These are phyloP conservation scores for Fusarium azukiicola DNA, from an alignment of 2,329 filamentous ascomycete species.

Conservation along the genomic window DNA sequence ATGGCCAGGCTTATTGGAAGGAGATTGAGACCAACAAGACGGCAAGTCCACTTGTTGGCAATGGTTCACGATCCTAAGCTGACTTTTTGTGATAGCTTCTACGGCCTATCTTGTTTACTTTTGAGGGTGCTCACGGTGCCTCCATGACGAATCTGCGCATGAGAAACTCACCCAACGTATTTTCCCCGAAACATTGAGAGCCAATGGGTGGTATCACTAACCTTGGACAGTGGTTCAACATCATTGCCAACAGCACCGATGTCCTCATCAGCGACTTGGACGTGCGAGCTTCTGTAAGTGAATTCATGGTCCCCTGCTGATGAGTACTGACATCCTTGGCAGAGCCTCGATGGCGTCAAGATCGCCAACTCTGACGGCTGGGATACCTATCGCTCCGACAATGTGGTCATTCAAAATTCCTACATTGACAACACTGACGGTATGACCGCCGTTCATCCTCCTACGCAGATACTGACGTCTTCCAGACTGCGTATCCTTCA, in stretches of 20 bases:
- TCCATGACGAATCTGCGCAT: slow-evolving; percentile 80
- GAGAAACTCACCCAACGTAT: slow-evolving; percentile 72
- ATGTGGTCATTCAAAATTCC: slow-evolving; percentile 85
- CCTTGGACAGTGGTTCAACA: slow-evolving; percentile 66
- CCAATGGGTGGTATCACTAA: not conserved
- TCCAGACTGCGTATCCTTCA: slow-evolving; percentile 85
- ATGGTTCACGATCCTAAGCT: not conserved
- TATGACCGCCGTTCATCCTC: not conserved
- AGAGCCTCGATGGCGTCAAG: slow-evolving; percentile 51
- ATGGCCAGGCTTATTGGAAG: slow-evolving; percentile 52
- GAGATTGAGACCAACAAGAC: slow-evolving; percentile 44
- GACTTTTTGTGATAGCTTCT: slow-evolving; percentile 56
- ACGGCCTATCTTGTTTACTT: slow-evolving; percentile 48
- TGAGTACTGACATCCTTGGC: not conserved
- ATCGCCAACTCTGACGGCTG: slow-evolving; percentile 81
- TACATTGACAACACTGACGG: slow-evolving; percentile 60
- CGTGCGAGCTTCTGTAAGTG: slow-evolving; percentile 71
- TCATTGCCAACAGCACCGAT: slow-evolving; percentile 83
- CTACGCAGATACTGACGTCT: not conserved
- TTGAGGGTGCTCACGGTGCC: slow-evolving; percentile 67
- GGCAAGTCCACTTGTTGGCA: slow-evolving; percentile 72
- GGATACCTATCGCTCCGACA: slow-evolving; percentile 81
- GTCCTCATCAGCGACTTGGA: slow-evolving; percentile 82
- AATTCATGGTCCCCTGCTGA: too few species aligned
- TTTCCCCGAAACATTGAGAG: accelerated